A percentile compares a stretch with the other conserved stretches of the same genome.
phyloP scores from a whole-genome alignment of 306 rosid genomes.

The Elaeagnus macrophylla region DNA sequence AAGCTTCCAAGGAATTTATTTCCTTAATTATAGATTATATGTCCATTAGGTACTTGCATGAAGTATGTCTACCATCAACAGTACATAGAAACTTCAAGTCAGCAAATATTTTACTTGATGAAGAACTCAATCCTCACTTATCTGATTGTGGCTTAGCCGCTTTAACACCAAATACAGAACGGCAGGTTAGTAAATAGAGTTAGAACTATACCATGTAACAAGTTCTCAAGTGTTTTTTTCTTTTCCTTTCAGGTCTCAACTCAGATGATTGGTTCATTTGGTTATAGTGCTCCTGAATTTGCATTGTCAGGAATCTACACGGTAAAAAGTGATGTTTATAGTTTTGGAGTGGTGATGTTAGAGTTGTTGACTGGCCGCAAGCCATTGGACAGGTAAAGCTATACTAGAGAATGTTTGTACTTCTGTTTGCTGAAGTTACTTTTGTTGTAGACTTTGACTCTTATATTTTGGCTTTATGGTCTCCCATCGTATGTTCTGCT shows the following conservation, averaged over 20 bases:
- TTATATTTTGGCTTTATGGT: constrained; percentile 2
- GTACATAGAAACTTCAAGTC: constrained; percentile 98
- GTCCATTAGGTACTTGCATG: constrained; percentile 86
- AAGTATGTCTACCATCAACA: constrained; percentile 90
- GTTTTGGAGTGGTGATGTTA: constrained; percentile 97
- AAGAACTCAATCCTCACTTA: constrained; percentile 85
- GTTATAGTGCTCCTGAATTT: constrained; percentile 96
- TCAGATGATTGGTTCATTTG: constrained; percentile 95
- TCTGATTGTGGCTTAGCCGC: constrained; percentile 88
- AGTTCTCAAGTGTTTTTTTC: constrained; percentile 9
- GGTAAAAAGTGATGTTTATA: constrained; percentile 95
- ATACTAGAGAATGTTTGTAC: constrained; percentile 6
- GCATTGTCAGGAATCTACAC: constrained; percentile 90
- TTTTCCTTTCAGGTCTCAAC: constrained; percentile 66
- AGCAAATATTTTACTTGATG: constrained; percentile 88
- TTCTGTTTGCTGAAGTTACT: not conserved
- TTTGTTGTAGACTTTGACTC: constrained; percentile 1
- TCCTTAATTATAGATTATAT: constrained; percentile 5
- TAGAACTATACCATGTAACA: constrained; percentile 2
- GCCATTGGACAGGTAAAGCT: constrained; percentile 79
- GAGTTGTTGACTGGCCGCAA: constrained; percentile 93
- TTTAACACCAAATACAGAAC: constrained; percentile 78
- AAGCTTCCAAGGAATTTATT: not conserved
- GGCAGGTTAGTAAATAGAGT: constrained; percentile 37
- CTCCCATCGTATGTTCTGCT: constrained; percentile 15